Percentiles rank a stretch among this genome's conserved stretches.
Evolutionary conservation across 169 alveolate species (phyloP).

Genomic region (Plasmodium vinckei): DNA sequence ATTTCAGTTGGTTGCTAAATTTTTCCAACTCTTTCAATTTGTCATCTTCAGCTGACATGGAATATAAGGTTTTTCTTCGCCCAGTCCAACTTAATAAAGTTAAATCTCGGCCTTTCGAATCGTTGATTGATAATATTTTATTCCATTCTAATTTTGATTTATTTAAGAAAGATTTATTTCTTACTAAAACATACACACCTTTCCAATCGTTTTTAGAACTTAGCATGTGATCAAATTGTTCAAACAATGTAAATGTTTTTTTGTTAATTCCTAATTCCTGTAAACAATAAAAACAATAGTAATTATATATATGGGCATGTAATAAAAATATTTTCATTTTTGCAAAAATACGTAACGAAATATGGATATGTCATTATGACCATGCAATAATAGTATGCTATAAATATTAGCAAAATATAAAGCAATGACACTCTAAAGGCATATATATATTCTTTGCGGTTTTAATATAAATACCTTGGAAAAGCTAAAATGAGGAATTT

Average conservation of each 20-base stretch:
- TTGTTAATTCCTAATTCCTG: constrained; percentile 66
- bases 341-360: not conserved
- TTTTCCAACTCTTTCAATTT: constrained; percentile 49
- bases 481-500: constrained; percentile 67
- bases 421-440: too few species aligned
- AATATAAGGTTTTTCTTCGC: constrained; percentile 51
- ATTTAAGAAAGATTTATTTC: constrained; percentile 41
- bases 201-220: constrained; percentile 61
- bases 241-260: constrained; percentile 51
- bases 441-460: too few species aligned
- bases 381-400: too few species aligned
- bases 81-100: constrained; percentile 72
- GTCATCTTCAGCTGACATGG: constrained; percentile 47
- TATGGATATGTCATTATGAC: too few species aligned
- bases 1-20: constrained; percentile 42
- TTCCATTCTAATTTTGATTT: constrained; percentile 68
- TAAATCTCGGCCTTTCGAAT: constrained; percentile 61
- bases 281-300: not conserved
- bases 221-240: constrained; percentile 71
- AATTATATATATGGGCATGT: not conserved
- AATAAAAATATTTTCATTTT: not conserved
- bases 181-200: constrained; percentile 58
- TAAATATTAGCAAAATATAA: too few species aligned
- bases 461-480: constrained; percentile 24
- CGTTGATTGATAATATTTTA: constrained; percentile 31